These are phyloP conservation scores for Paspalum vaginatum DNA, from an alignment of 176 grass and related monocot genomes.

Conservation along the genomic window DNA sequence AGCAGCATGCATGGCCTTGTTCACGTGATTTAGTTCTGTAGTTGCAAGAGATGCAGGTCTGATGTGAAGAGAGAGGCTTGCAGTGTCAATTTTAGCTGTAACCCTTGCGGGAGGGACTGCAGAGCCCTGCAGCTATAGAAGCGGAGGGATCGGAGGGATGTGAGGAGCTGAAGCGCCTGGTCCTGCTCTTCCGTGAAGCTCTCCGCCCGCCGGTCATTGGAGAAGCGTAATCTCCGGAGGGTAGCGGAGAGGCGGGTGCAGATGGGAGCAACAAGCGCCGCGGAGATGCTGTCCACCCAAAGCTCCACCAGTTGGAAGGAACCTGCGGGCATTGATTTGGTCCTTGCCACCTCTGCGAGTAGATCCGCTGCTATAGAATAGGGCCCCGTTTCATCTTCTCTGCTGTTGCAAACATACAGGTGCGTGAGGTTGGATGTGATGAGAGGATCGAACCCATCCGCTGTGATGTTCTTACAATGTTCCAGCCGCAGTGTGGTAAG, in stretches of 20 bases:
- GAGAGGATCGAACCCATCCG: neutral
- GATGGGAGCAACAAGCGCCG: no score
- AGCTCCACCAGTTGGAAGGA: neutral
- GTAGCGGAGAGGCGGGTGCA: no score
- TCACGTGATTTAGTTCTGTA: no score
- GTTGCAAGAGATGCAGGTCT: no score
- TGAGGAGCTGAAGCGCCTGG: neutral
- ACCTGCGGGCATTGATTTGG: neutral
- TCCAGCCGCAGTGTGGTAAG: neutral
- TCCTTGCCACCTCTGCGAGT: neutral
- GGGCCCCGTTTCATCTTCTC: neutral
- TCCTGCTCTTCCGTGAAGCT: constrained; percentile 18
- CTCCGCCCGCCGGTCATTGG: neutral
- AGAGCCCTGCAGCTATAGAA: neutral
- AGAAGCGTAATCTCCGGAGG: no score
- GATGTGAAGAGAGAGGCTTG: no score
- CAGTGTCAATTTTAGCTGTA: no score
- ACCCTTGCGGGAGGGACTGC: neutral
- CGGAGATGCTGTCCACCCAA: no score
- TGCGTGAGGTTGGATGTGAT: neutral
- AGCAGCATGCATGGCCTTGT: no score
- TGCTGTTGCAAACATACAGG: fast-evolving
- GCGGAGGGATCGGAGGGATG: neutral
- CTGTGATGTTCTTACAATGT: neutral
- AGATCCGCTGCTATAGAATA: neutral